Base-by-base conservation (phyloP, 208 protist genomes). In the Angomonas deanei region DNA sequence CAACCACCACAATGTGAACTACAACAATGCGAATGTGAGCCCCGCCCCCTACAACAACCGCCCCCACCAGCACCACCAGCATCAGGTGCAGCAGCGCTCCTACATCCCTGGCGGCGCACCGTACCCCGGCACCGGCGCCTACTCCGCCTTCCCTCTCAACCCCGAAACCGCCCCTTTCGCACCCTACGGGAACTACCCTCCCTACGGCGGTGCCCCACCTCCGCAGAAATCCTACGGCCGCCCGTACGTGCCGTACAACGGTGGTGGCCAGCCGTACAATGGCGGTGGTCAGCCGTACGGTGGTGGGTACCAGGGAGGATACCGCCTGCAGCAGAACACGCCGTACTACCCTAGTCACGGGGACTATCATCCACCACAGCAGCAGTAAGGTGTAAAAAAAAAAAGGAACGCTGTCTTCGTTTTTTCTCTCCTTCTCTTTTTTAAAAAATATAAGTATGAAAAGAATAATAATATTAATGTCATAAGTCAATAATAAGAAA, bases 271-370 rank as follows among this genome's bases (percentile, higher is more conserved):
- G n/a, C n/a, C n/a, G n/a, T n/a, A n/a, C n/a, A n/a, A n/a, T n/a
- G n/a, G n/a, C n/a, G n/a, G n/a, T n/a, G n/a, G n/a, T n/a, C n/a
- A n/a, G n/a, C n/a, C n/a, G 17, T 68, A 61, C 61, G 61, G 59
- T 21, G 47, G 47, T 17, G 54, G 28, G 17, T 11, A 49, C 34
- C 42, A 39, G 42, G 58, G 38, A 26, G 27, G 27, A n/a, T n/a
- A n/a, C 21, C 72, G 69, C 23, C 68, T 83, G 60, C 77, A 83
- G 72, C 8, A 66, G 31, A 62, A 60, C 52, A 68, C 69, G 19
- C 68, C 77, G 26, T 83, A 83, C 68, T 83, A 83, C 66, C 77
- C 77, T 0, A 58, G 68, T 5, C 72, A 54, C 46, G 56, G 71
- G 27, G 39, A 62, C 47, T 49, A 60, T 49, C 66, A 67, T 33